Conservation (phyloP, 257 asterid genomes). For the Penstemon davidsonii region DNA sequence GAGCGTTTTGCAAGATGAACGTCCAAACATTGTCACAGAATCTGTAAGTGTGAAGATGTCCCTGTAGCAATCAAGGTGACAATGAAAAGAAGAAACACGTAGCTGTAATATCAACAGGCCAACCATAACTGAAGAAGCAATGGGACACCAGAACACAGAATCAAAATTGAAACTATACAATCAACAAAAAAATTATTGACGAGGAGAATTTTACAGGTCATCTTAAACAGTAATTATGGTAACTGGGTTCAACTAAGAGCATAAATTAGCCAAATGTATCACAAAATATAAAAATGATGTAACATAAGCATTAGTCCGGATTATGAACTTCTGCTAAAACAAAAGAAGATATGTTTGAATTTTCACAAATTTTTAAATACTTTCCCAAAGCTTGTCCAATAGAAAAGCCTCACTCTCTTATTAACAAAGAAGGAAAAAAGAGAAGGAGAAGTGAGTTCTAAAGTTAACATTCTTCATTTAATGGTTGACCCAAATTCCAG, state of each 20-base stretch:
- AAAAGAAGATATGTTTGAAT: neutral
- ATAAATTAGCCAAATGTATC: neutral
- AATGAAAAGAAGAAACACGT: conserved; percentile 6
- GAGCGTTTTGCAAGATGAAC: conserved; percentile 85
- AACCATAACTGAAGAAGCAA: no score
- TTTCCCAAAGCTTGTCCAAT: neutral
- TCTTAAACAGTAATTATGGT: neutral
- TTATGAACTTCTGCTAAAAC: neutral
- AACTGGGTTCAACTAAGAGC: conserved; percentile 1
- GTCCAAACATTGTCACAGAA: conserved; percentile 98
- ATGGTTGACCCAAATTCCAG: conserved; percentile 1
- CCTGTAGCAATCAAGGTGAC: conserved; percentile 44
- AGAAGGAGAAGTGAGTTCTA: neutral
- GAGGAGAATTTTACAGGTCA: neutral
- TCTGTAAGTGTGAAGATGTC: conserved; percentile 95
- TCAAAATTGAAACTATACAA: neutral
- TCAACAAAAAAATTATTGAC: neutral
- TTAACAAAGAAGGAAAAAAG: no score
- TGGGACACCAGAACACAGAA: neutral
- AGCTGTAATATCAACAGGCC: neutral
- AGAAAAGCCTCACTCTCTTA: no score
- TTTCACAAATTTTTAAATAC: neutral
- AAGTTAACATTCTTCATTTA: neutral
- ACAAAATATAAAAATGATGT: neutral
- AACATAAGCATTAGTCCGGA: neutral